Conservation (phyloP, 202 grass and related monocot species). For the Zoysia matrella region DNA sequence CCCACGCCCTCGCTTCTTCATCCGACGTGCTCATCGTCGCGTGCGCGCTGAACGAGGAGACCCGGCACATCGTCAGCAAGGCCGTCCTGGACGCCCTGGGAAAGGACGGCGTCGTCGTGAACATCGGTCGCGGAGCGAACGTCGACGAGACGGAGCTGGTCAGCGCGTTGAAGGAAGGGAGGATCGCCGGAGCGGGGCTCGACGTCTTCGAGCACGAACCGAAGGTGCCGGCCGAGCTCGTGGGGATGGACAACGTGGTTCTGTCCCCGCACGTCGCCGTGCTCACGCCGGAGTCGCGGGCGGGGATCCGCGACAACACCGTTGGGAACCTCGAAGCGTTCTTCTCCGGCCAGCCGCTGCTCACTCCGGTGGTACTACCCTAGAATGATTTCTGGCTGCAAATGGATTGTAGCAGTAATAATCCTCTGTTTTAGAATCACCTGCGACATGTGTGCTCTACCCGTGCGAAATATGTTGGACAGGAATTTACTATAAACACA, state of each 20-base stretch:
- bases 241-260: constrained; percentile 76
- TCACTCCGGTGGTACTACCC: constrained; percentile 25
- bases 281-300: constrained; percentile 42
- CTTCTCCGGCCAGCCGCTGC: constrained; percentile 62
- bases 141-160: constrained; percentile 59
- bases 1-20: constrained; percentile 49
- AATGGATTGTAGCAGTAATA: no score
- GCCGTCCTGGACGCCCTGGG: constrained; percentile 62
- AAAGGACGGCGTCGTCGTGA: constrained; percentile 58
- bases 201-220: constrained; percentile 80
- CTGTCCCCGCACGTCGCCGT: constrained; percentile 44
- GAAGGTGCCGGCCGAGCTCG: constrained; percentile 42
- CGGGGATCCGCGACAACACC: constrained; percentile 27
- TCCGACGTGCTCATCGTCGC: constrained; percentile 61
- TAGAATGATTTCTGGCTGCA: no score
- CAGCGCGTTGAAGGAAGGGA: constrained; percentile 41
- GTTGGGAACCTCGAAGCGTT: constrained; percentile 66
- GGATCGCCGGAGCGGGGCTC: constrained; percentile 58
- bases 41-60: constrained; percentile 62
- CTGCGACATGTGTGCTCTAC: no score
- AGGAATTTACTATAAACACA: no score
- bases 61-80: constrained; percentile 53
- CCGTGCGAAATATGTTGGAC: no score
- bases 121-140: constrained; percentile 55
- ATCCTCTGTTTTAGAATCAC: no score